These are phyloP conservation scores for Alternaria burnsii DNA, from an alignment of 2,329 filamentous ascomycete species.

Conservation along the genomic window DNA sequence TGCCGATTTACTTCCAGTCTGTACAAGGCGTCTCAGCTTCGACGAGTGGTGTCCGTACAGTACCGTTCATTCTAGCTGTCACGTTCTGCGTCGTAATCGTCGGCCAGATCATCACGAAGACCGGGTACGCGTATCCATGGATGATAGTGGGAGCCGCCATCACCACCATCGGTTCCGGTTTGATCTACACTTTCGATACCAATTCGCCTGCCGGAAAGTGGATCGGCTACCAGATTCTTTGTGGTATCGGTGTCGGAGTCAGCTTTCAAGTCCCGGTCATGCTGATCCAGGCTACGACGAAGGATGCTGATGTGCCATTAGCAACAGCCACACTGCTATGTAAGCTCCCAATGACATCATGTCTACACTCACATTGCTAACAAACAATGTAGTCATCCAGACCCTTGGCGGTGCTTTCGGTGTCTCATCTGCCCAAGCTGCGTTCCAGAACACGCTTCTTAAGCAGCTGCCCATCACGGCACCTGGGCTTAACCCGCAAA, in stretches of 20 bases:
- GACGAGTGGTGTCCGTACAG: constrained; percentile 53
- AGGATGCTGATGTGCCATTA: constrained; percentile 46
- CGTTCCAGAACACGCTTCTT: constrained; percentile 53
- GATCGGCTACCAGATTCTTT: constrained; percentile 59
- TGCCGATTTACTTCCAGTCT: constrained; percentile 59
- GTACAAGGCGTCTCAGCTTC: constrained; percentile 41
- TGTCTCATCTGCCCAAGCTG: constrained; percentile 50
- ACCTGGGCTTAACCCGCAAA: constrained; percentile 26
- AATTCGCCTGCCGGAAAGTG: constrained; percentile 48
- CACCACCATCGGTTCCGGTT: constrained; percentile 49
- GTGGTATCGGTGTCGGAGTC: constrained; percentile 51
- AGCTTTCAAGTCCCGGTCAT: constrained; percentile 41
- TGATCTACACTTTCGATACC: constrained; percentile 55
- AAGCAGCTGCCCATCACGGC: constrained; percentile 40
- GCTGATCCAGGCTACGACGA: constrained; percentile 48
- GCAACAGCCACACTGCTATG: constrained; percentile 52
- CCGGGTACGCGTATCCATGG: constrained; percentile 50
- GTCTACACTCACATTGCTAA: not conserved
- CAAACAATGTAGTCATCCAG: constrained; percentile 19
- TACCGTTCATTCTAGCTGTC: constrained; percentile 53
- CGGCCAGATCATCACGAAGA: constrained; percentile 23
- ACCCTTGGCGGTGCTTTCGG: constrained; percentile 54
- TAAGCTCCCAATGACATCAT: constrained; percentile 18
- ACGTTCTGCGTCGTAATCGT: constrained; percentile 12
- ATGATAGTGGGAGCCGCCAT: constrained; percentile 42